A percentile compares a stretch with the other conserved stretches of the same genome.
These are phyloP conservation scores for Trichopus zeylanicus DNA, from an alignment of 116 monocot genomes.

Conservation along the genomic window DNA sequence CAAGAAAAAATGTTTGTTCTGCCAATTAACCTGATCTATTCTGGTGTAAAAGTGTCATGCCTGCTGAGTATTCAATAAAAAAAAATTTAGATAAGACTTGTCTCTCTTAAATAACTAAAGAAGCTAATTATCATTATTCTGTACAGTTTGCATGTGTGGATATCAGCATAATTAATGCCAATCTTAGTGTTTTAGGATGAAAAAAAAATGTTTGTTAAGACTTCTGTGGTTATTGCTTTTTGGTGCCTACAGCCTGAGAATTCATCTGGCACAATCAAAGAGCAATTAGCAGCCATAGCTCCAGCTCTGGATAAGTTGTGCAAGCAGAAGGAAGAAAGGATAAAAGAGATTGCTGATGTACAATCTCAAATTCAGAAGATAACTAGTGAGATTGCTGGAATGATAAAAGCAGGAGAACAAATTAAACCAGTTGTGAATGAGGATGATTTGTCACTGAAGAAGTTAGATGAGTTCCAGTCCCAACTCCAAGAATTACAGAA, in stretches of 20 bases:
- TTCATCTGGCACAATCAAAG: conserved; percentile 78
- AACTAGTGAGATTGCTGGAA: conserved; percentile 60
- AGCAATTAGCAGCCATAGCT: conserved; percentile 76
- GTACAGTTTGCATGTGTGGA: neutral
- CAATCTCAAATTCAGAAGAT: conserved; percentile 72
- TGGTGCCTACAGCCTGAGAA: conserved; percentile 56
- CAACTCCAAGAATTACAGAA: conserved; percentile 79
- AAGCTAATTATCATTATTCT: neutral
- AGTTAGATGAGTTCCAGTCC: conserved; percentile 53
- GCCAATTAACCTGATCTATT: no score
- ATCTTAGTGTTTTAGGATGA: neutral
- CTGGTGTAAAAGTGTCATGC: no score
- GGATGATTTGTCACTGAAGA: conserved; percentile 72
- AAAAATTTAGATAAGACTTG: no score
- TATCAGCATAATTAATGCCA: neutral
- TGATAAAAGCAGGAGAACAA: conserved; percentile 28
- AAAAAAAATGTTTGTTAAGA: neutral
- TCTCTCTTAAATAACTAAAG: neutral
- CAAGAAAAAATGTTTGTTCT: no score
- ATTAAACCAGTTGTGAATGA: conserved; percentile 45
- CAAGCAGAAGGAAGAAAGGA: conserved; percentile 69
- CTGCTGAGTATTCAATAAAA: no score
- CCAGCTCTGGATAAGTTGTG: conserved; percentile 65
- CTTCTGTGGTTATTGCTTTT: neutral
- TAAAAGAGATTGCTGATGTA: conserved; percentile 65